These are phyloP conservation scores for Petunia hybrid DNA, from an alignment of 305 asterid species.

Conservation along the genomic window DNA sequence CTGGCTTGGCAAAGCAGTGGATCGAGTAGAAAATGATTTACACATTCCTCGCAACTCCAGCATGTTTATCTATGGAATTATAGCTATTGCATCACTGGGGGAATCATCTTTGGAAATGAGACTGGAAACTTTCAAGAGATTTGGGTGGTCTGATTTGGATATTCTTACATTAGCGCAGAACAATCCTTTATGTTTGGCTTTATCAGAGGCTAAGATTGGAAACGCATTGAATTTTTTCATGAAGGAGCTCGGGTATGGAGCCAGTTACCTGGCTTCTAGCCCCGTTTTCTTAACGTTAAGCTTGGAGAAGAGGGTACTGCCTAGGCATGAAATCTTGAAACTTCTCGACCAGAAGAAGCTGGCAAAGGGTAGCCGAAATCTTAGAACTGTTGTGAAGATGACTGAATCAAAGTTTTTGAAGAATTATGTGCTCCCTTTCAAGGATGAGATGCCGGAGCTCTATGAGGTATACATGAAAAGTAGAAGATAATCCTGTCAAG, in stretches of 20 bases:
- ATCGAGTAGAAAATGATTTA: too few species aligned
- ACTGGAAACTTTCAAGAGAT: conserved; percentile 16
- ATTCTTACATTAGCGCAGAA: not conserved
- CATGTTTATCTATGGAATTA: too few species aligned
- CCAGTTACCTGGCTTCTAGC: conserved; percentile 8
- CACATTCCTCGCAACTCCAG: too few species aligned
- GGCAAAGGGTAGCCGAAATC: not conserved
- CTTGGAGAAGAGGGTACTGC: conserved; percentile 34
- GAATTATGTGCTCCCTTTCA: conserved; percentile 26
- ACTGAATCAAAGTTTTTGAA: conserved; percentile 19
- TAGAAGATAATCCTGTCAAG: not conserved
- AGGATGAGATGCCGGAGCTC: not conserved
- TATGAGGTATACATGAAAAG: conserved; percentile 25
- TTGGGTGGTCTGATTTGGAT: conserved; percentile 23
- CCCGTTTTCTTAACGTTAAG: not conserved
- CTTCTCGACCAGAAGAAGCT: conserved; percentile 23
- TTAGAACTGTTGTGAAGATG: not conserved
- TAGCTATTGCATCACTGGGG: too few species aligned
- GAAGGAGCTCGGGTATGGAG: conserved; percentile 25
- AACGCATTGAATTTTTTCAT: not conserved
- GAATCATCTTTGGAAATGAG: not conserved
- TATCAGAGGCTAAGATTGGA: not conserved
- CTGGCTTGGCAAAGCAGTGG: too few species aligned
- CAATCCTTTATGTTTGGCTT: not conserved
- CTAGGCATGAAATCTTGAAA: conserved; percentile 30